Conservation (phyloP, 768 basidiomycete genomes). For the Arthromyces matolae region DNA sequence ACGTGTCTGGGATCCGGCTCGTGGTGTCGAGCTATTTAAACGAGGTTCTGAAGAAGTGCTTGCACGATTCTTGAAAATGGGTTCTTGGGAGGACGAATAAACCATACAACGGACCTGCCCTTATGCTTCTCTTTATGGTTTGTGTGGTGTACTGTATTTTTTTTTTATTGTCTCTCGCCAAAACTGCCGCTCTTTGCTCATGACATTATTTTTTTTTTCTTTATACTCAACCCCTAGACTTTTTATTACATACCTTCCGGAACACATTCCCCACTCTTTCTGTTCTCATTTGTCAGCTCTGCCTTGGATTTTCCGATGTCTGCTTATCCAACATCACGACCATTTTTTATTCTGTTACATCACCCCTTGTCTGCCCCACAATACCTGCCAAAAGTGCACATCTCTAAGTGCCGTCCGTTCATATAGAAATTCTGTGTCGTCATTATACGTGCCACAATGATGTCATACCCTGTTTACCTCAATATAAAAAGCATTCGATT, state of each 20-base stretch:
- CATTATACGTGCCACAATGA: constrained; percentile 6
- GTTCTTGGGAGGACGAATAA: constrained; percentile 65
- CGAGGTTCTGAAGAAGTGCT: constrained; percentile 85
- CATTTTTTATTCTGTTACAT: background rate
- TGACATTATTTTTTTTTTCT: background rate
- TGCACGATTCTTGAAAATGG: constrained; percentile 76
- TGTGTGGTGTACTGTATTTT: background rate
- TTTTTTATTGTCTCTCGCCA: background rate
- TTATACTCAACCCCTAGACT: background rate
- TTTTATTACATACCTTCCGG: background rate
- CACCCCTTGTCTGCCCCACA: background rate
- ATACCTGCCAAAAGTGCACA: background rate
- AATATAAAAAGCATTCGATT: background rate
- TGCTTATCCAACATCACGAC: background rate
- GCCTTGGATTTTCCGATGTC: background rate
- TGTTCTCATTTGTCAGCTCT: background rate
- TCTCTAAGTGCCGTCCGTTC: too few relatives aligned
- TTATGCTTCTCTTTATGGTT: background rate
- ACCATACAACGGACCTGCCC: too few relatives aligned
- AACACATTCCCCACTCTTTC: background rate
- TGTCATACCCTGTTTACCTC: constrained; percentile 3
- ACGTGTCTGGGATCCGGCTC: constrained; percentile 82
- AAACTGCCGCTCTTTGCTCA: background rate
- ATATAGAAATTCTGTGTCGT: constrained; percentile 6
- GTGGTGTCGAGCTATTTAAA: constrained; percentile 84